Evolutionary conservation across 768 basidiomycete species (phyloP), one percentile per base, ranked within the genome.

Genomic region (Boletus vermiculosoides): DNA sequence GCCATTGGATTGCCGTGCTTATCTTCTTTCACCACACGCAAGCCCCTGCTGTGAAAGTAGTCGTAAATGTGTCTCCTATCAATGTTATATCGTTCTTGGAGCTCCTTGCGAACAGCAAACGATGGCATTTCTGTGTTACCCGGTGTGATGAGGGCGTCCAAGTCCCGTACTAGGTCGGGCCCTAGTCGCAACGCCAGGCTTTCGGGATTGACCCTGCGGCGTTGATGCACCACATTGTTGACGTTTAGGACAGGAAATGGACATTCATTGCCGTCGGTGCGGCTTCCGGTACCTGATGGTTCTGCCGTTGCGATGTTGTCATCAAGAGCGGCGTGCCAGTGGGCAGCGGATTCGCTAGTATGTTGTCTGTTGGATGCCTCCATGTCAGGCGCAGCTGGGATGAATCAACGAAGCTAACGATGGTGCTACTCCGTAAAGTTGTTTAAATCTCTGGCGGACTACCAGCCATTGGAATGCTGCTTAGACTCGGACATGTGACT

Each of bases 61-160:
- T 90, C 88, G 66, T 90, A 90, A 60, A 90, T 83, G 62, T 88
- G 87, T 61, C 88, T 75, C 61, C 88, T 77, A 67, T 90, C 87
- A 56, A 88, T 84, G 57, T 76, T 77, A 68, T 87, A 87, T 45
- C 84, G 81, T 65, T 84, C 80, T 71, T 90, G 88, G 34, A 90
- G 81, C 57, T 83, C 85, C 60, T 85, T 86, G 54, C 88, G 80
- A 51, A 85, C 75, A 9, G 83, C 77, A 63, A 89, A 91, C 11
- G 83, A 80, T 8, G 88, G 88, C 88, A 91, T 91, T 66, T 88
- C 87, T 28, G 68, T 74, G 42, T 83, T 84, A 41, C 88, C 88
- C 11, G 86, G 84, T 49, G 78, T 70, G 44, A 91, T 86, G 54
- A 83, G 74, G n/a, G 81, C 83, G 64, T 90, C 86, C 75, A 90